phyloP scores from a whole-genome alignment of 768 basidiomycete genomes.

The Mycena rebaudengoi region DNA sequence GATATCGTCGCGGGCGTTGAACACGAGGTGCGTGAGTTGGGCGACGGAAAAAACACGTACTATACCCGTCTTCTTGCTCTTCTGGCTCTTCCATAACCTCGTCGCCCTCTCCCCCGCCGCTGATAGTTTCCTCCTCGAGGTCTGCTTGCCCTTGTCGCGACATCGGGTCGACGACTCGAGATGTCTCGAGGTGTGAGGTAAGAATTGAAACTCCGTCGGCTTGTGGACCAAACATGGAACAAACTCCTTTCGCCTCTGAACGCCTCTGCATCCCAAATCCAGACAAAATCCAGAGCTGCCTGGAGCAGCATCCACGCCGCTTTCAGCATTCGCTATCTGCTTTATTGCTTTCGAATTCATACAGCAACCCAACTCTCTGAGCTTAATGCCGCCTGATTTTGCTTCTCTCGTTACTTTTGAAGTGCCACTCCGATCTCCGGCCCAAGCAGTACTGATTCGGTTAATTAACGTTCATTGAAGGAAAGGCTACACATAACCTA shows the following conservation, averaged over 20 bases:
- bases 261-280: neutral
- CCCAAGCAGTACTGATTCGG: too few relatives aligned
- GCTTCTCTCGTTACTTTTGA: too few relatives aligned
- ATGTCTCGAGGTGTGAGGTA: neutral
- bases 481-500: too few relatives aligned
- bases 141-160: conserved; percentile 59
- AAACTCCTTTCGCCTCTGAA: neutral
- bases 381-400: too few relatives aligned
- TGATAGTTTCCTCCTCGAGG: conserved; percentile 70
- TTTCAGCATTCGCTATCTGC: too few relatives aligned
- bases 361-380: too few relatives aligned
- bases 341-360: too few relatives aligned
- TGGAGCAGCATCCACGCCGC: too few relatives aligned
- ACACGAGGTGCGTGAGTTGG: conserved; percentile 27
- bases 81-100: conserved; percentile 88
- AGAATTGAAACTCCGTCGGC: conserved; percentile 6
- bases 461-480: too few relatives aligned
- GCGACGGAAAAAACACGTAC: conserved; percentile 62
- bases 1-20: conserved; percentile 11
- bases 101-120: conserved; percentile 75
- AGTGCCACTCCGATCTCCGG: too few relatives aligned
- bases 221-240: neutral
- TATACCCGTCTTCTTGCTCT: conserved; percentile 80
- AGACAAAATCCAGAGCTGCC: too few relatives aligned
- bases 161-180: conserved; percentile 39